Percentiles rank a stretch among this genome's conserved stretches.
These are phyloP conservation scores for Chrysoporthe austroafricana DNA, from an alignment of 2,329 filamentous ascomycete genomes.

Conservation along the genomic window DNA sequence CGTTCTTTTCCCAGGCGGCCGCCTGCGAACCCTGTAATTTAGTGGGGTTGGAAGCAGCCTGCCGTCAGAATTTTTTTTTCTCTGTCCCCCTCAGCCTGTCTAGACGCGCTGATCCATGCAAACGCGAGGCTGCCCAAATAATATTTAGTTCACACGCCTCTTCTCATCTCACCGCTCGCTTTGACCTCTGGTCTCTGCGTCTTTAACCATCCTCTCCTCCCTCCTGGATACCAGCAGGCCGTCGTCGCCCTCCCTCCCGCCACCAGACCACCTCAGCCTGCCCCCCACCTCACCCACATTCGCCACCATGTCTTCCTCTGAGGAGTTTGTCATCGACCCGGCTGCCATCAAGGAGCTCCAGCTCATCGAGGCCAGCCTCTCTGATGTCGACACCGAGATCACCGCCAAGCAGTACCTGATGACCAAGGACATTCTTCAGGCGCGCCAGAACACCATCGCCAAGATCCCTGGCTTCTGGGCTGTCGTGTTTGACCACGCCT, in stretches of 20 bases:
- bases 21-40: background rate
- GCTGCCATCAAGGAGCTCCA: conserved; percentile 40
- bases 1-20: background rate
- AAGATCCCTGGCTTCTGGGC: conserved; percentile 71
- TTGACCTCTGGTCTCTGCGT: background rate
- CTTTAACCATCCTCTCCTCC: background rate
- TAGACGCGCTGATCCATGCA: conserved; percentile 19
- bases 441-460: conserved; percentile 60
- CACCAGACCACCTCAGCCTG: background rate
- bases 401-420: conserved; percentile 39
- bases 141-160: conserved; percentile 15
- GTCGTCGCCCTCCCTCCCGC: background rate
- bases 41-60: conserved; percentile 5
- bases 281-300: background rate
- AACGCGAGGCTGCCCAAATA: conserved; percentile 7
- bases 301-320: conserved; percentile 38
- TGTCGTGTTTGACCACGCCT: conserved; percentile 64
- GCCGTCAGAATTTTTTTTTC: conserved; percentile 24
- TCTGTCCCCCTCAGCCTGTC: conserved; percentile 5
- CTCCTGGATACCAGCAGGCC: background rate
- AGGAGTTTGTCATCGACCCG: conserved; percentile 37
- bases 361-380: conserved; percentile 37
- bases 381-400: conserved; percentile 40
- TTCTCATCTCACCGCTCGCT: background rate
- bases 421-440: conserved; percentile 51